Evolutionary conservation across 257 asterid genomes (phyloP).

Genomic region (Primulina eburnea): DNA sequence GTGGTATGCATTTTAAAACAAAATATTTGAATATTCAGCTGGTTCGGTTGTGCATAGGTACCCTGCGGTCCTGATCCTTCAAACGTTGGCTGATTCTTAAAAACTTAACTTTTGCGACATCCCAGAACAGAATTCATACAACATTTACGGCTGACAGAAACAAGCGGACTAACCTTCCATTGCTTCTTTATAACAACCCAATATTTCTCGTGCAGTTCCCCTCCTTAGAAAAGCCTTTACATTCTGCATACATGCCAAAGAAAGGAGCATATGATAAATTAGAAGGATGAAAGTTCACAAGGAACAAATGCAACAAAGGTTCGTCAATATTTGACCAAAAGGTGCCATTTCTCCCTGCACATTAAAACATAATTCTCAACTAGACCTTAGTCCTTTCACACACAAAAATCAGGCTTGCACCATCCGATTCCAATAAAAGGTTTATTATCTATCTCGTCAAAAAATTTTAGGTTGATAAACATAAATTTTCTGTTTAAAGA

Average conservation of each 20-base stretch:
- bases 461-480: background rate
- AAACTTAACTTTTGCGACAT: background rate
- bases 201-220: conserved; percentile 91
- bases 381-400: background rate
- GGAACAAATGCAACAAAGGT: conserved; percentile 1
- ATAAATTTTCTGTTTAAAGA: background rate
- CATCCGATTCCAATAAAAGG: background rate
- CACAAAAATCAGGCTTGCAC: background rate
- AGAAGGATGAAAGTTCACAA: conserved; percentile 8
- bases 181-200: conserved; percentile 76
- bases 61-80: background rate
- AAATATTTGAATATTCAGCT: too few species aligned
- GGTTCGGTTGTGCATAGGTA: too few species aligned
- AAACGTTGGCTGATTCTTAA: background rate
- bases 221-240: conserved; percentile 84
- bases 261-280: conserved; percentile 12
- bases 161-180: conserved; percentile 56
- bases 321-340: conserved; percentile 11
- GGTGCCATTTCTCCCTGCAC: conserved; percentile 4
- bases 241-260: conserved; percentile 52
- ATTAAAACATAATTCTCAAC: background rate
- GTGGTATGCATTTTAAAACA: background rate
- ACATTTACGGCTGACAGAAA: conserved; percentile 9
- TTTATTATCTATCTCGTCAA: background rate
- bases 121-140: background rate